A percentile compares a stretch with the other conserved stretches of the same genome.
These are phyloP conservation scores for Theobroma grandiflorum DNA, from an alignment of 441 rosid species.

Conservation along the genomic window DNA sequence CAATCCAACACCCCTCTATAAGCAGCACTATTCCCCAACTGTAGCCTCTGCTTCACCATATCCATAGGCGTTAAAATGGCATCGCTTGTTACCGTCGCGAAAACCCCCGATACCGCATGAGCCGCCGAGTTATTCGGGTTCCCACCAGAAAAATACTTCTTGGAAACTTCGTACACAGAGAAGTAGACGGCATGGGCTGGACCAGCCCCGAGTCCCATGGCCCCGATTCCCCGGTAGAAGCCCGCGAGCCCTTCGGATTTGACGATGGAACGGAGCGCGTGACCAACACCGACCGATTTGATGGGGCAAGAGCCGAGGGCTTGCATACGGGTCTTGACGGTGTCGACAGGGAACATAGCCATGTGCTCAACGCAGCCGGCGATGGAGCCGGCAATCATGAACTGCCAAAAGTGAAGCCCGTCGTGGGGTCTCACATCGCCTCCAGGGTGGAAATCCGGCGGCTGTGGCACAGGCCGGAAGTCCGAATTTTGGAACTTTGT, in stretches of 20 bases:
- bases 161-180: conserved; percentile 75
- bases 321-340: conserved; percentile 87
- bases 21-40: conserved; percentile 56
- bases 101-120: conserved; percentile 82
- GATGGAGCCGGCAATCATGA: conserved; percentile 90
- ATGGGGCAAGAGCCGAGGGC: conserved; percentile 81
- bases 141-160: conserved; percentile 65
- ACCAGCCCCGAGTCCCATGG: conserved; percentile 95
- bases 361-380: conserved; percentile 94
- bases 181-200: conserved; percentile 95
- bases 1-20: conserved; percentile 83
- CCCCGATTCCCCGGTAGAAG: conserved; percentile 86
- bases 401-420: conserved; percentile 86
- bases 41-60: conserved; percentile 93
- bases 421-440: conserved; percentile 52
- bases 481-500: conserved; percentile 74
- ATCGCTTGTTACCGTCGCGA: conserved; percentile 80
- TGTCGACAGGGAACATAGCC: conserved; percentile 94
- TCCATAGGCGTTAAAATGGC: conserved; percentile 95
- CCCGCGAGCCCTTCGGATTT: conserved; percentile 68
- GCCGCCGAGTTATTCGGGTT: conserved; percentile 71
- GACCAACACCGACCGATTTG: conserved; percentile 64
- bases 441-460: conserved; percentile 51
- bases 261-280: conserved; percentile 74
- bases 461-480: conserved; percentile 56